phyloP scores from a whole-genome alignment of 495 filamentous ascomycete species.

The Aspergillus asperescens region DNA sequence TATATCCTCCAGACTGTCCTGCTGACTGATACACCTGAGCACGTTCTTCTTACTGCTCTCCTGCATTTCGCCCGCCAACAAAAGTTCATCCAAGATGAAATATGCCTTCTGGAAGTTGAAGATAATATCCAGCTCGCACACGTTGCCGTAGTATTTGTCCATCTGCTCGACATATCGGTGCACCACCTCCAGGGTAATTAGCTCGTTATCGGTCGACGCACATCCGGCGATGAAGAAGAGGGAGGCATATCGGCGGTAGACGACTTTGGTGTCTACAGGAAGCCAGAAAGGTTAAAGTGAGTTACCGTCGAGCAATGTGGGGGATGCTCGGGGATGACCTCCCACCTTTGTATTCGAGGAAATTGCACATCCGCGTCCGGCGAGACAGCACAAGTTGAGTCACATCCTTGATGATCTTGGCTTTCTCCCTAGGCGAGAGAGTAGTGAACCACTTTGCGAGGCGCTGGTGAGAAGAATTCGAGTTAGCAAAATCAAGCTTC shows the following conservation, averaged over 20 bases:
- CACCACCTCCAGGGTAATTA: constrained; percentile 97
- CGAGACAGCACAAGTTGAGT: constrained; percentile 94
- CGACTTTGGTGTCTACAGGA: constrained; percentile 84
- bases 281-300: constrained; percentile 5
- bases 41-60: constrained; percentile 99
- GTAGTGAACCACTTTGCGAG: constrained; percentile 99
- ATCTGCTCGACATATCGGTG: constrained; percentile 99
- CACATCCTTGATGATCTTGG: constrained; percentile 99
- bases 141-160: constrained; percentile 99
- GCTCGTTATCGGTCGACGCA: constrained; percentile 89
- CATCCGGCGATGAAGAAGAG: constrained; percentile 99
- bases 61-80: constrained; percentile 95
- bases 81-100: constrained; percentile 94
- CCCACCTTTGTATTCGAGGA: constrained; percentile 96
- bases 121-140: constrained; percentile 98
- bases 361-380: constrained; percentile 98
- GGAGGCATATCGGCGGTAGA: constrained; percentile 97
- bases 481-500: constrained; percentile 20
- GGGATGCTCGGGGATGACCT: constrained; percentile 4
- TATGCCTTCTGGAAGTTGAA: constrained; percentile 99
- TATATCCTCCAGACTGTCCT: constrained; percentile 94
- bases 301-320: constrained; percentile 2
- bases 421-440: constrained; percentile 94
- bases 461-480: constrained; percentile 56
- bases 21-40: constrained; percentile 85